Evolutionary conservation across 1,284 basidiomycete genomes (phyloP).

Genomic region (Cutaneotrichosporon sp.): DNA sequence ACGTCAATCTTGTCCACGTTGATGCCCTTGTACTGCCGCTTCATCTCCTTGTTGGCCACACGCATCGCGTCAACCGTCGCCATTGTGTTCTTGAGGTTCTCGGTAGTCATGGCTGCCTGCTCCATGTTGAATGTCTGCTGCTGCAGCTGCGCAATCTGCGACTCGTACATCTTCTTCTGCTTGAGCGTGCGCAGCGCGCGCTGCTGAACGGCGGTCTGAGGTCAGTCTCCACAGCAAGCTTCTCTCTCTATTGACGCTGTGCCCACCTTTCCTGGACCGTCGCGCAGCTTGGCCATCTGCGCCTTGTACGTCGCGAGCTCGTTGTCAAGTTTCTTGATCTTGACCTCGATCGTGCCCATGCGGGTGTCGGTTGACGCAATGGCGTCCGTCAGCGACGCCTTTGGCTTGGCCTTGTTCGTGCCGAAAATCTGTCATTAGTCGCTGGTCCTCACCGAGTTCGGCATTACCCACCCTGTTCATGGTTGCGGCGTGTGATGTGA

Average conservation of each 20-base stretch:
- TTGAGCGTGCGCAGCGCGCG: constrained; percentile 90
- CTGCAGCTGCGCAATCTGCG: constrained; percentile 79
- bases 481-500: background rate
- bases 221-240: background rate
- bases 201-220: constrained; percentile 82
- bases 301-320: constrained; percentile 90
- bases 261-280: constrained; percentile 87
- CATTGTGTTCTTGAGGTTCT: constrained; percentile 98
- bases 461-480: constrained; percentile 37
- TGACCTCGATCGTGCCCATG: constrained; percentile 88
- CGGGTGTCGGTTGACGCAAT: constrained; percentile 88
- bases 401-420: constrained; percentile 61
- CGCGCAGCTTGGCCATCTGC: constrained; percentile 89
- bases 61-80: constrained; percentile 99
- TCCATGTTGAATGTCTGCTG: constrained; percentile 99
- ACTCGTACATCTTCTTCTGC: constrained; percentile 93
- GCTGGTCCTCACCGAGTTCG: background rate
- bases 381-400: constrained; percentile 81
- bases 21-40: constrained; percentile 94
- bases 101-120: constrained; percentile 88
- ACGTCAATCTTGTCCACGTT: constrained; percentile 99
- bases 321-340: constrained; percentile 92
- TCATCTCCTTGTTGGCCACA: constrained; percentile 93
- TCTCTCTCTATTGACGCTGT: too few relatives aligned
- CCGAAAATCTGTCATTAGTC: constrained; percentile 62